phyloP scores from a whole-genome alignment of 2,329 filamentous ascomycete species.

The Lasiodiplodia theobromae region DNA sequence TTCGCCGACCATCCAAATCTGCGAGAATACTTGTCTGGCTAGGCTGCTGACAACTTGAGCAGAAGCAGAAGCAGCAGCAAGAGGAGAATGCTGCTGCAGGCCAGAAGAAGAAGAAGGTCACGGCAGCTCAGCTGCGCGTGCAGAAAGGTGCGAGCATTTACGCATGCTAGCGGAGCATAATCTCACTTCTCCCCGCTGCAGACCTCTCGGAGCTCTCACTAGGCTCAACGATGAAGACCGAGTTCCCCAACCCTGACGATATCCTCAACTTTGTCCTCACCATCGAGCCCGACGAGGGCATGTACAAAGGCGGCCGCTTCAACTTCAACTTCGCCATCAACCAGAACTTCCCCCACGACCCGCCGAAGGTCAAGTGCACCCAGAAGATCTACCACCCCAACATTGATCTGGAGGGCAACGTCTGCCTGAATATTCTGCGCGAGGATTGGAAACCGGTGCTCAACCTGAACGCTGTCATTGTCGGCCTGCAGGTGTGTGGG shows the following conservation, averaged over 20 bases:
- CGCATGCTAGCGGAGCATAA: neutral
- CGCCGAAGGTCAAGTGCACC: constrained; percentile 94
- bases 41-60: constrained; percentile 40
- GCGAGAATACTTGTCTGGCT: neutral
- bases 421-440: constrained; percentile 94
- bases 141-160: constrained; percentile 79
- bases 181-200: constrained; percentile 43
- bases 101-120: constrained; percentile 98
- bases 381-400: constrained; percentile 99
- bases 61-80: constrained; percentile 93
- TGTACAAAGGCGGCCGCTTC: constrained; percentile 89
- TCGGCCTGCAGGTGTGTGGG: constrained; percentile 78
- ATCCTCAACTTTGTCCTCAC: constrained; percentile 84
- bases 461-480: constrained; percentile 95
- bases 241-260: constrained; percentile 83
- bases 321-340: constrained; percentile 91
- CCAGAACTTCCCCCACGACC: constrained; percentile 95
- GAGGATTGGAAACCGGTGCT: constrained; percentile 99
- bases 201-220: constrained; percentile 84
- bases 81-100: constrained; percentile 84
- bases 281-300: constrained; percentile 84
- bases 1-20: constrained; percentile 52
- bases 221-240: constrained; percentile 79
- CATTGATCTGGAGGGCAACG: constrained; percentile 96
- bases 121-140: constrained; percentile 90